phyloP scores from a whole-genome alignment of 352 stramenopile genomes.

The Pythium phragmiticola region DNA sequence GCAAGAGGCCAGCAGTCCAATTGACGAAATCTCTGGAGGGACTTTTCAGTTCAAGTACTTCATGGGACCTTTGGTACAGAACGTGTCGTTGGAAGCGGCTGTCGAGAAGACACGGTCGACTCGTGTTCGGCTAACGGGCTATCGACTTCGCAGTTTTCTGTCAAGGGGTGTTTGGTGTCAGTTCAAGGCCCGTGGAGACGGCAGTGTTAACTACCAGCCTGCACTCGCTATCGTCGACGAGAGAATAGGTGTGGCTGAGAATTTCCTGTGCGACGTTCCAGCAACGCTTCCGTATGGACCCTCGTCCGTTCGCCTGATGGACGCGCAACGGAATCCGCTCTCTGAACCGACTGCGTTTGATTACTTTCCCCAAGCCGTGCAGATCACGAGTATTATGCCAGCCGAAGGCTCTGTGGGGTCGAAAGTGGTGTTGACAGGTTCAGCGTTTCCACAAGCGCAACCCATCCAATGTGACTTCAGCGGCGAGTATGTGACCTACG shows the following conservation, averaged over 20 bases:
- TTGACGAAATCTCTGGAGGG: not conserved
- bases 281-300: not conserved
- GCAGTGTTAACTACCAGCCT: not conserved
- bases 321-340: not conserved
- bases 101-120: not conserved
- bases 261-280: conserved; percentile 15
- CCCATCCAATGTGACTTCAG: conserved; percentile 14
- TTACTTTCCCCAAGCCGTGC: not conserved
- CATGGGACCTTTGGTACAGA: not conserved
- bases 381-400: not conserved
- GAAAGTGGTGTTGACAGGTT: conserved; percentile 3
- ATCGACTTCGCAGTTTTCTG: not conserved
- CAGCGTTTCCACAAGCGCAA: not conserved
- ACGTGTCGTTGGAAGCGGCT: not conserved
- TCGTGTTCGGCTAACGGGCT: not conserved
- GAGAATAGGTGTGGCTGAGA: not conserved
- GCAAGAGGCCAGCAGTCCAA: not conserved
- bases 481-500: not conserved
- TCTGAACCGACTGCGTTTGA: conserved; percentile 9
- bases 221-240: not conserved
- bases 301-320: conserved; percentile 5
- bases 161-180: not conserved
- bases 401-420: not conserved
- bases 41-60: conserved; percentile 9
- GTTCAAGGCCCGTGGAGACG: not conserved